Conservation (phyloP, 768 basidiomycete genomes). For the Tulasnella calospora region DNA sequence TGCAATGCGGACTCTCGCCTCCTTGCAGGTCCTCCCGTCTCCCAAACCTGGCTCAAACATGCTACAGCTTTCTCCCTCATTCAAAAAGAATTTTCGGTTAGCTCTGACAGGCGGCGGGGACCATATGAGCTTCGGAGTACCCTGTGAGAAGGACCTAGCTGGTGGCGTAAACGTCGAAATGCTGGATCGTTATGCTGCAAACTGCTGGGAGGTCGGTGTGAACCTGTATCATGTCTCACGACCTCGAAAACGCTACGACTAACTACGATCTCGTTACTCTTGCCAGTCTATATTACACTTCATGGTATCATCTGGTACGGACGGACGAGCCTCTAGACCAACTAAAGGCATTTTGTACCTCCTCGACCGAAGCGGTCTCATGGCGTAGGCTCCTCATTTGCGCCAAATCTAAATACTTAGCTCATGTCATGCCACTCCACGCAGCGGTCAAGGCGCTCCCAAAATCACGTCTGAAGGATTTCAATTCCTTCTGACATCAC, state of each 20-base stretch:
- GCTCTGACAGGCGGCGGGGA: conserved; percentile 82
- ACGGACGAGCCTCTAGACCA: conserved; percentile 67
- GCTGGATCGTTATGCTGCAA: conserved; percentile 76
- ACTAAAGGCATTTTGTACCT: conserved; percentile 80
- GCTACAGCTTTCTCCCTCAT: conserved; percentile 41
- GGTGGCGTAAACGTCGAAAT: conserved; percentile 50
- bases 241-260: background rate
- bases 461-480: conserved; percentile 90
- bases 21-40: conserved; percentile 61
- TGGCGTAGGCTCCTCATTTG: conserved; percentile 46
- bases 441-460: conserved; percentile 25
- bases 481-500: conserved; percentile 90
- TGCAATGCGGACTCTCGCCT: conserved; percentile 57
- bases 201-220: conserved; percentile 80
- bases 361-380: conserved; percentile 77
- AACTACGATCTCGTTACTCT: background rate
- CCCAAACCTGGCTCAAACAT: conserved; percentile 36
- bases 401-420: conserved; percentile 22
- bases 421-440: conserved; percentile 7
- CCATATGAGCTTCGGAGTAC: conserved; percentile 78
- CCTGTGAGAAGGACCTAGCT: conserved; percentile 52
- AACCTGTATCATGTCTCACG: background rate
- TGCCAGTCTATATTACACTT: conserved; percentile 89
- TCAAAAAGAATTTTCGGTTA: conserved; percentile 76
- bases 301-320: conserved; percentile 91